phyloP scores from a whole-genome alignment of 768 basidiomycete species.

The Pulveroboletus frians region DNA sequence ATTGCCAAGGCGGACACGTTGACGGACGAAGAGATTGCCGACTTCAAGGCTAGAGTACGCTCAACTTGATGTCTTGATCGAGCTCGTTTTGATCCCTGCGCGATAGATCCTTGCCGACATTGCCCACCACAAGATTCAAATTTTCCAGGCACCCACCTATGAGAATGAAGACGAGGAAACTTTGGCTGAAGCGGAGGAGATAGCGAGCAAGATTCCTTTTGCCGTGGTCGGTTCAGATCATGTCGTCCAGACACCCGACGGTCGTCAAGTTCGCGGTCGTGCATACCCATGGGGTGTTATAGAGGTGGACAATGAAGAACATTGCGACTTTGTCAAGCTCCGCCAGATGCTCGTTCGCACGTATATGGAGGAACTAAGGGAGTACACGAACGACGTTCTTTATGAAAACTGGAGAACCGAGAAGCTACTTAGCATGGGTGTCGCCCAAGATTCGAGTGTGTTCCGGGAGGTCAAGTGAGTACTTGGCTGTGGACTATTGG shows the following conservation, averaged over 20 bases:
- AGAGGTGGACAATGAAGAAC: conserved; percentile 98
- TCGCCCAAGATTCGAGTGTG: conserved; percentile 93
- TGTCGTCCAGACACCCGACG: conserved; percentile 76
- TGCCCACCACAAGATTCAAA: conserved; percentile 90
- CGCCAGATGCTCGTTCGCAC: conserved; percentile 99
- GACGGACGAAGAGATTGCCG: conserved; percentile 90
- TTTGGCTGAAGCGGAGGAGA: conserved; percentile 94
- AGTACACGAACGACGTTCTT: conserved; percentile 91
- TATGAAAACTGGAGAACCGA: conserved; percentile 99
- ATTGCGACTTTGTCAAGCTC: conserved; percentile 99
- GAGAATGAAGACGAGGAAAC: conserved; percentile 99
- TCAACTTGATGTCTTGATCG: not conserved
- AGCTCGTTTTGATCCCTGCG: conserved; percentile 1
- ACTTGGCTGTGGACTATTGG: not conserved
- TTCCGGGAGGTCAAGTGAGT: conserved; percentile 99
- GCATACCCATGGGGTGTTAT: conserved; percentile 98
- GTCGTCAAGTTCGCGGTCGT: conserved; percentile 90
- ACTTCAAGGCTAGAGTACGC: conserved; percentile 88
- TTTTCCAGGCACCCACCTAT: conserved; percentile 96
- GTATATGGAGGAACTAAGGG: conserved; percentile 98
- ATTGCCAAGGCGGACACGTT: conserved; percentile 98
- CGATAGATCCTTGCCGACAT: conserved; percentile 87
- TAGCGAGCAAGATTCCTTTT: conserved; percentile 96
- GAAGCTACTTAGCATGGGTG: conserved; percentile 95
- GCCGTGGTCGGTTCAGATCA: conserved; percentile 95